Evolutionary conservation across 371 early-diverging fungal species (phyloP).

Genomic region (Mortierella sp.): DNA sequence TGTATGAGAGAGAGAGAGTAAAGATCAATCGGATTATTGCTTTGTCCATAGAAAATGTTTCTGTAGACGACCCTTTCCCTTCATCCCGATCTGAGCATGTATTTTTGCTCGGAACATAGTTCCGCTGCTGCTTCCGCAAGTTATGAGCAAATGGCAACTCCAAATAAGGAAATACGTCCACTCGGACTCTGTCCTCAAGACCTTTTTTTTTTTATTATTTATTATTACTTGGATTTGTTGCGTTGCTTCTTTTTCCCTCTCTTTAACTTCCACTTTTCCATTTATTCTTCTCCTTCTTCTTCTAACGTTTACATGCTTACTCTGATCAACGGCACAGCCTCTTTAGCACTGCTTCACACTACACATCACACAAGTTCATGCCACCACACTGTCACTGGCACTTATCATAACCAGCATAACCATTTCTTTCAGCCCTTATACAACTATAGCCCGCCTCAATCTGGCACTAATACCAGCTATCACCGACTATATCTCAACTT

Average conservation of each 20-base stretch:
- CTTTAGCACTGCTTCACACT: too few relatives aligned
- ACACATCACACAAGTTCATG: neutral
- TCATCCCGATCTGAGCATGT: neutral
- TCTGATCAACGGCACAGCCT: too few relatives aligned
- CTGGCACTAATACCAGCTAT: neutral
- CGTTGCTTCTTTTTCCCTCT: neutral
- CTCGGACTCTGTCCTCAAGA: neutral
- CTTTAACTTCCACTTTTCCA: neutral
- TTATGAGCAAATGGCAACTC: neutral
- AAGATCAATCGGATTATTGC: too few relatives aligned
- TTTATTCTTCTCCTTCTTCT: neutral
- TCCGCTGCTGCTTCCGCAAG: too few relatives aligned
- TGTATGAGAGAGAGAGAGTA: too few relatives aligned
- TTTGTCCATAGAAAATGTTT: too few relatives aligned
- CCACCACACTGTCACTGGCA: too few relatives aligned
- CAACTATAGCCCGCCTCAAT: neutral
- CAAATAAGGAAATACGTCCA: neutral
- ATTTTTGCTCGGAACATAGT: too few relatives aligned
- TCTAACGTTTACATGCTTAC: neutral
- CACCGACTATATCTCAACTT: neutral
- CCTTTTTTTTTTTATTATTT: neutral
- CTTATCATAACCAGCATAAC: too few relatives aligned
- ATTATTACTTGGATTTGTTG: neutral
- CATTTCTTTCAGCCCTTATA: too few relatives aligned
- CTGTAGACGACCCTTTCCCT: neutral